Base-by-base conservation (phyloP, 2,329 filamentous ascomycete genomes). In the Magnaporthiopsis poae region DNA sequence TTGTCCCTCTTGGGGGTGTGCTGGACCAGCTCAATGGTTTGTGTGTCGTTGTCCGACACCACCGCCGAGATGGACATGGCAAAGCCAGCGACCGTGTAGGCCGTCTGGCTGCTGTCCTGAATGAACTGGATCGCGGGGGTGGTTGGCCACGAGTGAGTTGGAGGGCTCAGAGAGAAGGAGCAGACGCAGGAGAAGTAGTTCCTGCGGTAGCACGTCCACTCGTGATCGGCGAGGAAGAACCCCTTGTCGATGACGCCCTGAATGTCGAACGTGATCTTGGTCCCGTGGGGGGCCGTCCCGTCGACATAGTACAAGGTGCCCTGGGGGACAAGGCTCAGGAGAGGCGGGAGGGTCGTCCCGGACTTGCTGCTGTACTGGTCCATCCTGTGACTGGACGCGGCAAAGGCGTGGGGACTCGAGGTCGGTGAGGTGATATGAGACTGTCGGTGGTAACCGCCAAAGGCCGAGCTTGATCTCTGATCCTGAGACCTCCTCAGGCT, bases 1-100 rank as follows among this genome's bases (percentile, higher is more conserved):
- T 94, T 94, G 80, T 96, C 92, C 70, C 92, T 84, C 77, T 96
- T 96, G 0, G 92, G 91, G 0, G 92, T 96, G 75, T 96, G 92
- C 75, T 96, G 92, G 4, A 96, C 90, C 18, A 96, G 81, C 70
- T 95, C 91, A 68, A 96, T 92, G 64, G 80, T 82, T 76, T 96
- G 93, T 36, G 86, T 87, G 64, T 87, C 85, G 64, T 88, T 86
- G 63, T 89, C 89, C 66, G 93, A 89, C 2, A 95, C 90, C 8
- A 91, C 87, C 0, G 92, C 93, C 4, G 91, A 91, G 68, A 96
- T 91, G 65, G 86, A 88, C 84, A 96, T 92, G 61, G 90, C 89
- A 75, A 95, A 93, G 0, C 87, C 87, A 64, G 86, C 84, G 25
- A 96, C 88, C 60, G 82, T 84, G 71, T 85, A 90, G 15, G 15